Conservation (phyloP, 1,284 basidiomycete species). For the Marasmius oreades region DNA sequence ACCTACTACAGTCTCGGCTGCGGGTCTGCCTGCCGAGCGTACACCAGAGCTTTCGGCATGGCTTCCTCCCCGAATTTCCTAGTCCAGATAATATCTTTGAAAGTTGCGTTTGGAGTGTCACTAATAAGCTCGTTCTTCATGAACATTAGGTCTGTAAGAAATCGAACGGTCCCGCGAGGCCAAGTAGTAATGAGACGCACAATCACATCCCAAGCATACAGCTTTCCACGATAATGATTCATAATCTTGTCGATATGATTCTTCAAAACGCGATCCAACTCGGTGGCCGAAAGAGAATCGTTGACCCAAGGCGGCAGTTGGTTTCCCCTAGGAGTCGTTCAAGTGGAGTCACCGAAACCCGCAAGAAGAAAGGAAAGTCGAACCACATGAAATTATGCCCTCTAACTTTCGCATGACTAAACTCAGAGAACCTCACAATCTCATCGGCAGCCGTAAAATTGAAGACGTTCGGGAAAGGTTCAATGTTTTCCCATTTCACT, state of each 20-base stretch:
- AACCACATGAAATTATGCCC: conserved; percentile 21
- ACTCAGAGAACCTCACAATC: conserved; percentile 42
- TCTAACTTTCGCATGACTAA: conserved; percentile 38
- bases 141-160: not conserved
- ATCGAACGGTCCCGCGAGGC: not conserved
- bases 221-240: not conserved
- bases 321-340: not conserved
- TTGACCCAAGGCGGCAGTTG: conserved; percentile 1
- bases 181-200: not conserved
- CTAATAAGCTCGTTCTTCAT: conserved; percentile 50
- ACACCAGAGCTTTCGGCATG: conserved; percentile 31
- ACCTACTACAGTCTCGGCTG: conserved; percentile 38
- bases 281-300: not conserved
- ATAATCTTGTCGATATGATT: not conserved
- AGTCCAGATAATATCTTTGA: conserved; percentile 35
- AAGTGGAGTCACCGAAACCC: not conserved
- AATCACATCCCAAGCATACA: conserved; percentile 1
- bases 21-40: conserved; percentile 40
- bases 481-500: conserved; percentile 43
- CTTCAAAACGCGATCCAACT: not conserved
- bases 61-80: conserved; percentile 24
- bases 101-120: conserved; percentile 40
- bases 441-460: conserved; percentile 43
- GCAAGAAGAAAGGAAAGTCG: conserved; percentile 1
- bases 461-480: conserved; percentile 45